Evolutionary conservation across 768 basidiomycete species (phyloP).

Genomic region (Tephrocybe sp.): DNA sequence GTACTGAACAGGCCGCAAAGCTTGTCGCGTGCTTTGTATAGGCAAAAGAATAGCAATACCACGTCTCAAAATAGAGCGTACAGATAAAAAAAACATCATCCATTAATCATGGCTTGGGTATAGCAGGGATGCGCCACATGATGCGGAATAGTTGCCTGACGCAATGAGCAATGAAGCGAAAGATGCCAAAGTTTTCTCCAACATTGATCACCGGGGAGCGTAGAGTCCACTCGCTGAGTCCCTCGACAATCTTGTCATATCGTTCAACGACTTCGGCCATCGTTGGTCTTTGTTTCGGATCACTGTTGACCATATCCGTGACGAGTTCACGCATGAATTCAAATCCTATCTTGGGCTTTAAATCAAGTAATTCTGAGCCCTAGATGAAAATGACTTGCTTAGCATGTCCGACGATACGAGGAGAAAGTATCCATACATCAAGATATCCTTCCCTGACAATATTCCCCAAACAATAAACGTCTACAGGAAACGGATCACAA

Average conservation of each 20-base stretch:
- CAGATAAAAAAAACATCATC: too few species aligned
- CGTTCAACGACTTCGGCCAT: slow-evolving; percentile 33
- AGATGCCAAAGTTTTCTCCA: not conserved
- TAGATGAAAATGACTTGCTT: not conserved
- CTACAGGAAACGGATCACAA: slow-evolving; percentile 33
- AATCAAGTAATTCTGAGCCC: not conserved
- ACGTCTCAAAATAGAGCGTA: too few species aligned
- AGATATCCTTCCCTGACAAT: slow-evolving; percentile 19
- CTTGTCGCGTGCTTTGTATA: too few species aligned
- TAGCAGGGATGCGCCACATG: slow-evolving; percentile 1
- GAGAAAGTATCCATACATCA: slow-evolving; percentile 4
- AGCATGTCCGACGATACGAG: not conserved
- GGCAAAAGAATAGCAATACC: too few species aligned
- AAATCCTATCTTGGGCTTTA: slow-evolving; percentile 19
- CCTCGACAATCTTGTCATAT: slow-evolving; percentile 25
- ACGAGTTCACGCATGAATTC: slow-evolving; percentile 29
- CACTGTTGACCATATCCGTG: slow-evolving; percentile 31
- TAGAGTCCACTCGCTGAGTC: slow-evolving; percentile 26
- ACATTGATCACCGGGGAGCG: slow-evolving; percentile 22
- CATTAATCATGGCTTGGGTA: slow-evolving; percentile 2
- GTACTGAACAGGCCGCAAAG: too few species aligned
- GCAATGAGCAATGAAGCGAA: slow-evolving; percentile 5
- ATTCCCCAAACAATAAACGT: slow-evolving; percentile 37
- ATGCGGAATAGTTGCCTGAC: not conserved
- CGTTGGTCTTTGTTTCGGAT: slow-evolving; percentile 32